Evolutionary conservation across 192 early-diverging fungal genomes (phyloP).

Genomic region (Neocallimastix lanati): DNA sequence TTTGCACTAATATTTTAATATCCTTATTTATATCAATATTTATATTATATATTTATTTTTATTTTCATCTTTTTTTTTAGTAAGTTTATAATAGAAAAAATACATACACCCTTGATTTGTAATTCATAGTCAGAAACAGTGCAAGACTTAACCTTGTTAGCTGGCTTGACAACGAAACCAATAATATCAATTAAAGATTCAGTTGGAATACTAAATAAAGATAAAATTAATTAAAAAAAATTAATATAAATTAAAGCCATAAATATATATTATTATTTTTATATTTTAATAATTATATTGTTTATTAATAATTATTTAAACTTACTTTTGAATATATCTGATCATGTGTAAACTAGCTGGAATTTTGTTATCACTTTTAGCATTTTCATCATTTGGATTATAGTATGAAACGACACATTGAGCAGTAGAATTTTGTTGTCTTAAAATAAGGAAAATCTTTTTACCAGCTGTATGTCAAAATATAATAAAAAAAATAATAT

Average conservation of each 20-base stretch:
- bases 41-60: background rate
- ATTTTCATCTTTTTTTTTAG: background rate
- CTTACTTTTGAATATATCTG: background rate
- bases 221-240: no score
- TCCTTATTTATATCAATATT: no score
- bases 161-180: conserved; percentile 55
- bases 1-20: no score
- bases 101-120: conserved; percentile 42
- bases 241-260: no score
- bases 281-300: background rate
- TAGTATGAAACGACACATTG: conserved; percentile 59
- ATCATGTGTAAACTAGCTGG: conserved; percentile 1
- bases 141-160: conserved; percentile 76
- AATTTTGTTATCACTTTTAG: conserved; percentile 60
- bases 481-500: no score
- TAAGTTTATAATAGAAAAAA: conserved; percentile 3
- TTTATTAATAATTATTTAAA: background rate
- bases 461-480: conserved; percentile 47
- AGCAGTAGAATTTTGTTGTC: conserved; percentile 71
- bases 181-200: conserved; percentile 86
- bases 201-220: conserved; percentile 34
- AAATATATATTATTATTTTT: no score
- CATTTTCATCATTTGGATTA: conserved; percentile 21
- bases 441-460: conserved; percentile 78
- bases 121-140: conserved; percentile 87